Evolutionary conservation across 164 flowering plant genomes (phyloP).

Genomic region (Chimonanthus praecox): DNA sequence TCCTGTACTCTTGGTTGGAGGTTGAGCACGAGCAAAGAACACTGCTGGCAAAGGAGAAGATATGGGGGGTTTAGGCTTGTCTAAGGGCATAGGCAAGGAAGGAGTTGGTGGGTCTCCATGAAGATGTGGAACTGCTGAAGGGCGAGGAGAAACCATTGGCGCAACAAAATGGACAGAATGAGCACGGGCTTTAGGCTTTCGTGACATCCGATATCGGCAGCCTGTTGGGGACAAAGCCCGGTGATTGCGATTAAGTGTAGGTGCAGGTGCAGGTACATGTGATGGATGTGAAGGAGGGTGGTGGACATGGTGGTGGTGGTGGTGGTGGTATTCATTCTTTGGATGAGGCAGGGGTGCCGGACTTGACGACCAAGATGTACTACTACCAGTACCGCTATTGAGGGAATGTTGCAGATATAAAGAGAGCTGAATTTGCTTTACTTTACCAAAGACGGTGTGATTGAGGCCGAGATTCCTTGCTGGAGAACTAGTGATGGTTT

Average conservation of each 20-base stretch:
- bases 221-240: constrained; percentile 35
- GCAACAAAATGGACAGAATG: constrained; percentile 27
- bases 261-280: constrained; percentile 19
- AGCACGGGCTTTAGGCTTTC: constrained; percentile 24
- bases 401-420: constrained; percentile 53
- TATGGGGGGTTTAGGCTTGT: constrained; percentile 14
- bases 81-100: constrained; percentile 5
- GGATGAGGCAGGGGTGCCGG: constrained; percentile 41
- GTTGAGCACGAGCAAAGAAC: constrained; percentile 43
- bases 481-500: constrained; percentile 62
- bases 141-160: constrained; percentile 35
- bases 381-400: constrained; percentile 26
- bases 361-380: constrained; percentile 27
- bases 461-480: constrained; percentile 78
- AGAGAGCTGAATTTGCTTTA: constrained; percentile 77
- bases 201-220: constrained; percentile 24
- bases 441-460: constrained; percentile 73
- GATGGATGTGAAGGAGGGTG: constrained; percentile 20
- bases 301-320: constrained; percentile 34
- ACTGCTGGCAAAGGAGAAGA: constrained; percentile 55
- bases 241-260: constrained; percentile 22
- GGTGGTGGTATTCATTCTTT: constrained; percentile 3
- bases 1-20: constrained; percentile 37
- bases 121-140: constrained; percentile 24
- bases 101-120: constrained; percentile 33